phyloP scores from a whole-genome alignment of 805 yeast species.

The Saccharomycodes ludwigii region DNA sequence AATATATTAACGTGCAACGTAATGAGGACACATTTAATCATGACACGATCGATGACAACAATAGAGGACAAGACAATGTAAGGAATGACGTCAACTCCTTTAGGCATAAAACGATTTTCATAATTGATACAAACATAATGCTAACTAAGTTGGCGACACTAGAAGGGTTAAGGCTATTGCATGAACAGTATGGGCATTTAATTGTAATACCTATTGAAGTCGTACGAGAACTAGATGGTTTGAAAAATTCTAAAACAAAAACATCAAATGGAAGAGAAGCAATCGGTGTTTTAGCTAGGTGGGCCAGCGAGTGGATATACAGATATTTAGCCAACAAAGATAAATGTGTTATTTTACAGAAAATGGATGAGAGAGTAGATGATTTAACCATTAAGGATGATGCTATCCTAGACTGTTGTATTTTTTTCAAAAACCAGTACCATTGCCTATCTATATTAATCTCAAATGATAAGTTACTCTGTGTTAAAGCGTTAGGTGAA shows the following conservation, averaged over 20 bases:
- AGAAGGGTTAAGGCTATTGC: slow-evolving; percentile 35
- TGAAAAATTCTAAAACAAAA: slow-evolving; percentile 33
- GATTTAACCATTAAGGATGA: slow-evolving; percentile 47
- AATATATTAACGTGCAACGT: not conserved
- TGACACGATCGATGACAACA: not conserved
- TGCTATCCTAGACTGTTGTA: slow-evolving; percentile 74
- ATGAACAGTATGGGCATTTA: slow-evolving; percentile 29
- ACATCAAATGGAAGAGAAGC: slow-evolving; percentile 14
- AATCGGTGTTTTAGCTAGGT: slow-evolving; percentile 48
- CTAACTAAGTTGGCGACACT: slow-evolving; percentile 53
- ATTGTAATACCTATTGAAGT: slow-evolving; percentile 64
- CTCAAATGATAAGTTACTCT: slow-evolving; percentile 76
- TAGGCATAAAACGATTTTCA: slow-evolving; percentile 35
- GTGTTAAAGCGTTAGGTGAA: slow-evolving; percentile 63
- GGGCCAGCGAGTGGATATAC: slow-evolving; percentile 73
- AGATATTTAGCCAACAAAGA: slow-evolving; percentile 38
- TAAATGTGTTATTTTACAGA: slow-evolving; percentile 53
- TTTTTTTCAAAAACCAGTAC: slow-evolving; percentile 38
- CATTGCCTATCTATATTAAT: slow-evolving; percentile 42
- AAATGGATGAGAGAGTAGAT: slow-evolving; percentile 33
- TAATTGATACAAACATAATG: slow-evolving; percentile 77
- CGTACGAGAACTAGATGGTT: slow-evolving; percentile 69
- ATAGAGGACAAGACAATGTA: not conserved
- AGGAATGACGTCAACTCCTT: not conserved
- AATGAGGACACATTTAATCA: not conserved